Conservation (phyloP, 208 protist genomes). For the Trypanosoma avium region DNA sequence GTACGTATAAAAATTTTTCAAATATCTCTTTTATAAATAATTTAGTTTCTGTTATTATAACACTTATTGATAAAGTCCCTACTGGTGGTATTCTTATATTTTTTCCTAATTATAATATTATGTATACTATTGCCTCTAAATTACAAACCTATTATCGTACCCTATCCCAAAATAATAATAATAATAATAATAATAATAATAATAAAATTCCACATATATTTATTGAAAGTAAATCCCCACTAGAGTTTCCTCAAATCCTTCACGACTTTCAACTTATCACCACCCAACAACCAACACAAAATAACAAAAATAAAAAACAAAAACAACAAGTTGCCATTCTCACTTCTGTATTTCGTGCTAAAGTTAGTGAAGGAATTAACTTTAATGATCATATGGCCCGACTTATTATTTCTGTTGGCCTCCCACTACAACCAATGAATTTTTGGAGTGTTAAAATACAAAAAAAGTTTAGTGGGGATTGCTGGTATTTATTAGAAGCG, state of each 20-base stretch:
- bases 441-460: slow-evolving; percentile 62
- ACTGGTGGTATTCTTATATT: slow-evolving; percentile 93
- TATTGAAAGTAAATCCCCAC: not conserved
- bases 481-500: slow-evolving; percentile 92
- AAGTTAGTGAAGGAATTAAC: slow-evolving; percentile 95
- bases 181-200: slow-evolving; percentile 4
- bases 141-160: slow-evolving; percentile 3
- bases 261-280: too few relatives aligned
- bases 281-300: too few relatives aligned
- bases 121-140: slow-evolving; percentile 29
- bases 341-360: slow-evolving; percentile 94
- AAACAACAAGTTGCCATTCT: too few relatives aligned
- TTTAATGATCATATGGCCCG: slow-evolving; percentile 94
- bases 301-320: too few relatives aligned
- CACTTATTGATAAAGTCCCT: slow-evolving; percentile 42
- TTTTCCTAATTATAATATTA: slow-evolving; percentile 81
- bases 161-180: not conserved
- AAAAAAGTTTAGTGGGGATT: slow-evolving; percentile 57
- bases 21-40: slow-evolving; percentile 40
- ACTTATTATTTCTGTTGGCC: slow-evolving; percentile 93
- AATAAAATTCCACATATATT: not conserved
- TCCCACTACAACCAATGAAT: slow-evolving; percentile 76
- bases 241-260: slow-evolving; percentile 12
- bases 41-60: slow-evolving; percentile 43
- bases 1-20: slow-evolving; percentile 47